Conservation (phyloP, 1,284 basidiomycete species). For the Mrakiaceae sp. region DNA sequence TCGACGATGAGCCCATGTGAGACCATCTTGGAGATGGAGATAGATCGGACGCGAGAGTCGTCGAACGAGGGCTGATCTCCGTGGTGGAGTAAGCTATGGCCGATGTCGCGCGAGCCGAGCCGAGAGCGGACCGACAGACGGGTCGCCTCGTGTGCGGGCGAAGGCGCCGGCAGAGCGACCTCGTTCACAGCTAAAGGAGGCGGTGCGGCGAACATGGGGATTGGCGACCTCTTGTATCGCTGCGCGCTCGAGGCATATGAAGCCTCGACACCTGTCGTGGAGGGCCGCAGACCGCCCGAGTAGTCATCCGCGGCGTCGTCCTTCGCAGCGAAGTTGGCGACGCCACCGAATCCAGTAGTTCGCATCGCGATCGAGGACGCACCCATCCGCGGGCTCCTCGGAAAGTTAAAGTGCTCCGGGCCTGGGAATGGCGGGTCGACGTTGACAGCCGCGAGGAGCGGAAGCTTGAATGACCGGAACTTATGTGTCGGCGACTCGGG, state of each 20-base stretch:
- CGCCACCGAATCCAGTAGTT: background rate
- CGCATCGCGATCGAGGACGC: background rate
- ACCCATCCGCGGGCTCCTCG: background rate
- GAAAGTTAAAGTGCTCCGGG: too few species aligned
- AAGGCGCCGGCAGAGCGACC: too few species aligned
- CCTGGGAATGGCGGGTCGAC: background rate
- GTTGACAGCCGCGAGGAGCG: background rate
- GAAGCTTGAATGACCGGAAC: conserved; percentile 4
- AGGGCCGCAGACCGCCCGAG: background rate
- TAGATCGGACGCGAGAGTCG: background rate
- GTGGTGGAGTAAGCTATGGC: background rate
- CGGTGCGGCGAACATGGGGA: background rate
- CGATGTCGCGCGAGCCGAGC: background rate
- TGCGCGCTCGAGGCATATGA: background rate
- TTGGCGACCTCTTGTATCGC: background rate
- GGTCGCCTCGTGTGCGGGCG: background rate
- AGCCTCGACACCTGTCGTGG: background rate
- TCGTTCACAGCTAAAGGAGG: background rate
- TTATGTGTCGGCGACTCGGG: background rate
- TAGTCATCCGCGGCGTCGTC: background rate
- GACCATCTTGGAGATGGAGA: background rate
- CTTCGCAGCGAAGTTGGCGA: too few species aligned
- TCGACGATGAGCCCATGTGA: background rate
- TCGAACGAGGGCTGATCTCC: background rate
- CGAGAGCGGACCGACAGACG: background rate